Evolutionary conservation across 805 yeast species (phyloP).

Genomic region (Candida methanosorbosa): DNA sequence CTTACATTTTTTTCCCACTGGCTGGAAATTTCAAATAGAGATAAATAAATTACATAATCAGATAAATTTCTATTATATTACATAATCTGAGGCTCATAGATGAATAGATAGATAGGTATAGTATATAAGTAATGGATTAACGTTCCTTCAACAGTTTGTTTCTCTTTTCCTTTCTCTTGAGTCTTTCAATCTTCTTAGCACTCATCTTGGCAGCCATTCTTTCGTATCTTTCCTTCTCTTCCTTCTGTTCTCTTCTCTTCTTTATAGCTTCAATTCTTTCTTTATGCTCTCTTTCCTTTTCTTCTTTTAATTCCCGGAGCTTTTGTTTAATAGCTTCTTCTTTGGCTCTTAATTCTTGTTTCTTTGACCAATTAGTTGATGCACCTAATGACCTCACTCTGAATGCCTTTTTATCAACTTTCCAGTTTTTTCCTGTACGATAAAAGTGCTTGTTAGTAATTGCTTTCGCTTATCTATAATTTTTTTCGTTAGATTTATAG

Average conservation of each 20-base stretch:
- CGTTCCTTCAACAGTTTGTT: slow-evolving; percentile 91
- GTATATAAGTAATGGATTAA: too few species aligned
- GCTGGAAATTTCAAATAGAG: too few species aligned
- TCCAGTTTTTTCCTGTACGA: slow-evolving; percentile 63
- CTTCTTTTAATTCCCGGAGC: slow-evolving; percentile 67
- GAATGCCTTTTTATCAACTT: slow-evolving; percentile 57
- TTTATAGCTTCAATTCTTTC: slow-evolving; percentile 48
- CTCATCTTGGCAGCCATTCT: slow-evolving; percentile 81
- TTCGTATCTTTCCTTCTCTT: slow-evolving; percentile 83
- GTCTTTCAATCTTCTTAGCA: slow-evolving; percentile 82
- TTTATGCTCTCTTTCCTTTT: slow-evolving; percentile 54
- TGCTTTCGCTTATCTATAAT: neutral
- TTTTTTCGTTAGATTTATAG: too few species aligned
- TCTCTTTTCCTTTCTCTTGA: slow-evolving; percentile 88
- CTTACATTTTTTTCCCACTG: too few species aligned
- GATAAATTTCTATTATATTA: too few species aligned
- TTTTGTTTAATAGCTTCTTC: slow-evolving; percentile 62
- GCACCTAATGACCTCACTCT: slow-evolving; percentile 57
- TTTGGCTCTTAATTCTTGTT: slow-evolving; percentile 56
- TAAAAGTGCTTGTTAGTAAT: neutral
- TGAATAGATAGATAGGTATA: too few species aligned
- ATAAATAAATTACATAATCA: too few species aligned
- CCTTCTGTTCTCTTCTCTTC: slow-evolving; percentile 73
- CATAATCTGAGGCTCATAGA: too few species aligned
- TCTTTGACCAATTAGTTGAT: slow-evolving; percentile 52